A percentile compares a stretch with the other conserved stretches of the same genome.
Conservation (phyloP, 83 land plant species). For the Picea mariana region DNA sequence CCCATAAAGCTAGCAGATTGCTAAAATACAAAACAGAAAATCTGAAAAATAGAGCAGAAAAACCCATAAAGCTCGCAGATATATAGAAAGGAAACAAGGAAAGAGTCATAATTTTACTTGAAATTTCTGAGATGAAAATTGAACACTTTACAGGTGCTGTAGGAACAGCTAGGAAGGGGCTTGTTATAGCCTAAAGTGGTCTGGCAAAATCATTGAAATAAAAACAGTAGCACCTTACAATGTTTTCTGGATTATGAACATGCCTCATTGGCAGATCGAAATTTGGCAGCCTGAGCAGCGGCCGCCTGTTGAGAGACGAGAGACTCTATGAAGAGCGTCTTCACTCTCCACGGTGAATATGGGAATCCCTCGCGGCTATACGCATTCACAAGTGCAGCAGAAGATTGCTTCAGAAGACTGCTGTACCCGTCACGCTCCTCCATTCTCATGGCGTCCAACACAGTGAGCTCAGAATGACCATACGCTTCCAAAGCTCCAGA, state of each 20-base stretch:
- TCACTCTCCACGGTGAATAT: conserved; percentile 47
- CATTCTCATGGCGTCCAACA: conserved; percentile 24
- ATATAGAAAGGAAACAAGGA: too few species aligned
- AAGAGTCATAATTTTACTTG: too few species aligned
- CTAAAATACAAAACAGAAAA: too few species aligned
- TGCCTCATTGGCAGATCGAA: conserved; percentile 39
- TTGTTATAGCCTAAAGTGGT: too few species aligned
- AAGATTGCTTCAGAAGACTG: conserved; percentile 40
- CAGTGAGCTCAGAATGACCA: conserved; percentile 31
- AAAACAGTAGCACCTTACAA: too few species aligned
- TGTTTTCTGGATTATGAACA: conserved; percentile 3
- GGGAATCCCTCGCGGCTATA: conserved; percentile 46
- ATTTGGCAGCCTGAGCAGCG: conserved; percentile 25
- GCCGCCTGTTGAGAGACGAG: conserved; percentile 52
- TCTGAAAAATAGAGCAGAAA: too few species aligned
- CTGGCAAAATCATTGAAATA: too few species aligned
- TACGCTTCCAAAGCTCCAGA: conserved; percentile 41
- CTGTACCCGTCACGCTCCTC: conserved; percentile 34
- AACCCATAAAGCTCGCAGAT: too few species aligned
- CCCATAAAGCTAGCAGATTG: too few species aligned
- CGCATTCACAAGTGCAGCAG: conserved; percentile 50
- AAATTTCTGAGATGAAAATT: too few species aligned
- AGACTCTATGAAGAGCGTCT: conserved; percentile 44
- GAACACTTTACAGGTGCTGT: too few species aligned
- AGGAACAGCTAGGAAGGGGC: too few species aligned